phyloP scores from a whole-genome alignment of 768 basidiomycete species.

The Suillus subaureus region DNA sequence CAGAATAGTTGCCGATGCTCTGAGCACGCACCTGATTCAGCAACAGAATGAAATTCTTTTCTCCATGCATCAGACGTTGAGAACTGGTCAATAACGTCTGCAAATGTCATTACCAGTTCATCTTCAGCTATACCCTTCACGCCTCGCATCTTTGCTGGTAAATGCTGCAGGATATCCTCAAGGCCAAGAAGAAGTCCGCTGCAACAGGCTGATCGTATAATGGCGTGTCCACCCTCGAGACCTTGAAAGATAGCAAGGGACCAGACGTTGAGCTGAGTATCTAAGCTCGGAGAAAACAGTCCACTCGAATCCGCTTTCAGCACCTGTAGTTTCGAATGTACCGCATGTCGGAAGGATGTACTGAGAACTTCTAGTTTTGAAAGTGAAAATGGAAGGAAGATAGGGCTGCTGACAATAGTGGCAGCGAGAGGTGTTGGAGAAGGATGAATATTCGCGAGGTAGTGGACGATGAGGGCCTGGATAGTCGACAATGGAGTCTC shows the following conservation, averaged over 20 bases:
- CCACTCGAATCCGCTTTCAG: constrained; percentile 31
- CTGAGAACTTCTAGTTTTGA: constrained; percentile 30
- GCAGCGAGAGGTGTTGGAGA: constrained; percentile 36
- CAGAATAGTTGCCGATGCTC: background rate
- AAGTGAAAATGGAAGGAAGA: constrained; percentile 34
- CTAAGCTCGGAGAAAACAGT: constrained; percentile 36
- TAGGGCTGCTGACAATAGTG: constrained; percentile 32
- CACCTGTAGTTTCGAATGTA: constrained; percentile 28
- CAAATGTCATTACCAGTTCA: constrained; percentile 67
- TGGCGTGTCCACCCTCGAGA: constrained; percentile 64
- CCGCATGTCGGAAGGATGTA: constrained; percentile 33
- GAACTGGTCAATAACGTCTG: constrained; percentile 73
- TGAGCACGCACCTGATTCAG: constrained; percentile 40
- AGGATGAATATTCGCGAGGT: constrained; percentile 29
- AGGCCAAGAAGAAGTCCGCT: constrained; percentile 68
- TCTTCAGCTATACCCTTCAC: constrained; percentile 55
- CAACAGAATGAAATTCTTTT: constrained; percentile 62
- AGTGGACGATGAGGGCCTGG: constrained; percentile 30
- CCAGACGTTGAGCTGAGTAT: constrained; percentile 53
- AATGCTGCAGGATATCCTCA: constrained; percentile 47
- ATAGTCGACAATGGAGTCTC: constrained; percentile 22
- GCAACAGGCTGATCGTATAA: constrained; percentile 62
- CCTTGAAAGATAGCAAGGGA: constrained; percentile 53
- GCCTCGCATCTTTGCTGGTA: constrained; percentile 33
- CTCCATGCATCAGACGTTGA: constrained; percentile 55